These are phyloP conservation scores for Aspergillus viridinutans DNA, from an alignment of 2,329 filamentous ascomycete genomes.

Conservation along the genomic window DNA sequence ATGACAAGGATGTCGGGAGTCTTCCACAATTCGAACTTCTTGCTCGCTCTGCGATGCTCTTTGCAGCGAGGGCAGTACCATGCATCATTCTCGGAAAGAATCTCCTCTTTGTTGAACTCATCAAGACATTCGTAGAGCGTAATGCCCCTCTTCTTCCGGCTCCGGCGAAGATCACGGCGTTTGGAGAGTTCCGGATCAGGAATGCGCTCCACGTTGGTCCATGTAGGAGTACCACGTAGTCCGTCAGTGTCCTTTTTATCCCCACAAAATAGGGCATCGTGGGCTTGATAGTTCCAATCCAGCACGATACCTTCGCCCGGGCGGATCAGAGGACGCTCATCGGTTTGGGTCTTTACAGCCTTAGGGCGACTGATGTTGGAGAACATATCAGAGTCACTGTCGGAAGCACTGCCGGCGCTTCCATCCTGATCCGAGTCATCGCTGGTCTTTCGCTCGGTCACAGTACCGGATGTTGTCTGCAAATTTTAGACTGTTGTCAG, in stretches of 20 bases:
- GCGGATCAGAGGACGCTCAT: constrained; percentile 65
- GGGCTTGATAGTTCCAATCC: constrained; percentile 73
- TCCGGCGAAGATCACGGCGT: constrained; percentile 59
- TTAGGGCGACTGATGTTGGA: constrained; percentile 9
- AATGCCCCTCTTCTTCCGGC: constrained; percentile 70
- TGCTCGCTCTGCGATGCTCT: constrained; percentile 83
- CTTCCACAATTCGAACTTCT: constrained; percentile 97
- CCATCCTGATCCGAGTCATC: constrained; percentile 16
- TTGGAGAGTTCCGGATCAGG: constrained; percentile 61
- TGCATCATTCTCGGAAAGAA: constrained; percentile 89
- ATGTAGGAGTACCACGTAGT: constrained; percentile 59
- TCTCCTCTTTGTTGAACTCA: constrained; percentile 90
- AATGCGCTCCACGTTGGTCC: constrained; percentile 49
- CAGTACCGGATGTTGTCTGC: constrained; percentile 3
- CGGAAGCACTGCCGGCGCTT: constrained; percentile 25
- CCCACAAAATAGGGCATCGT: constrained; percentile 63
- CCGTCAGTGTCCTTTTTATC: constrained; percentile 44
- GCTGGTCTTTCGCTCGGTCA: constrained; percentile 6
- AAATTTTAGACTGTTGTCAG: constrained; percentile 7
- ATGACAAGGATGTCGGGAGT: constrained; percentile 91
- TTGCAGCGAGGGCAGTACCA: constrained; percentile 98
- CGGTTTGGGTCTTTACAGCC: constrained; percentile 19
- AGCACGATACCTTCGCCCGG: constrained; percentile 81
- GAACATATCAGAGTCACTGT: constrained; percentile 28
- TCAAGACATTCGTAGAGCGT: constrained; percentile 85